Evolutionary conservation across 345 rosid species (phyloP), one percentile per base, ranked within the genome.

Genomic region (Linum tenue): DNA sequence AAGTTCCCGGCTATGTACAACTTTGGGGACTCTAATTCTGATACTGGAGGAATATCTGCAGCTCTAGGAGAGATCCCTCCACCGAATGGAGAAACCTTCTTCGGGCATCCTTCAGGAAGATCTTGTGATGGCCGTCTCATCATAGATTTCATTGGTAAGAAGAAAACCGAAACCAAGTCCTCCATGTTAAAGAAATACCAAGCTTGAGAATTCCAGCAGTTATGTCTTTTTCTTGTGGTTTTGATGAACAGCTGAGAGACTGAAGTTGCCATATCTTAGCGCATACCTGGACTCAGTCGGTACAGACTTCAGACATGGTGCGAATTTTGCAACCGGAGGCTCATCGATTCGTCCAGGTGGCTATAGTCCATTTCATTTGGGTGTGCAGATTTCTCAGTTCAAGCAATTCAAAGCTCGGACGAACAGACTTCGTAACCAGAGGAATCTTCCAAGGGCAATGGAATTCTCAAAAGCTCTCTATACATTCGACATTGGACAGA

Each of bases 21-120:
- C 75, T 89, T 86, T n/a, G 96, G 87, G 48, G 91, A 86, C 81
- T 86, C 91, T 12, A 89, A 86, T 70, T 89, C 87, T 0, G 91
- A 89, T 71, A 82, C 89, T 2, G 96, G 92, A 68, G 91, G 77
- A 35, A 78, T 63, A 56, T 83, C 88, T 0, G 84, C 92, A 0
- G 84, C 92, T 36, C 22, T 85, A 0, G 61, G 72, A 5, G 85
- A 76, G 71, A 79, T 83, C 67, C 63, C 72, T 55, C 66, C 81
- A 12, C 96, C 92, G 1, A 80, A 86, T 22, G 92, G 96, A 15
- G 86, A 81, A 77, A 82, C 92, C 62, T 86, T 89, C 81, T 85
- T 89, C 44, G 78, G 89, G 37, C 79, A 76, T 73, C 87, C 90
- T 40, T 70, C 80, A 0, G 96, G 96, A 17, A 81, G 96, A 68